Base-by-base conservation (phyloP, 2,329 filamentous ascomycete species). In the Kalmusia sp. region DNA sequence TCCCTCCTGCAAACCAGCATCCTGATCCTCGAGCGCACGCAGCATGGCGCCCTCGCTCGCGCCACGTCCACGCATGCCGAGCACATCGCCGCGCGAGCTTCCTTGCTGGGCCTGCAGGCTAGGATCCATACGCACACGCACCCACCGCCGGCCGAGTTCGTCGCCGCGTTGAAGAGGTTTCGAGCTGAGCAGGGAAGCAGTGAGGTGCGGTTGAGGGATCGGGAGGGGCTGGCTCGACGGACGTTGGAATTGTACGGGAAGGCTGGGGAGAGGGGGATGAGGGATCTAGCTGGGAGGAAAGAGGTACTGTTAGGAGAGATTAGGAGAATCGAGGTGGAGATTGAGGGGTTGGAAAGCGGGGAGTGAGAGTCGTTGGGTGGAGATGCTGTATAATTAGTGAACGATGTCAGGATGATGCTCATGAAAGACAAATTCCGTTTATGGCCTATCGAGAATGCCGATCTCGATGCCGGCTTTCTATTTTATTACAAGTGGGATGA, bases 11-110 rank as follows among this genome's bases (percentile, higher is more conserved):
- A 73, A 35, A 62, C 67, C n/a, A 62, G 65, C 33, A 77, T 82
- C 43, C 70, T 69, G 14, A 70, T 75, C 28, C 71, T 81, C 6
- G 79, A 82, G 60, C 79, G 80, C 55, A 78, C 73, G 0, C 74
- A 79, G 30, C 77, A 81, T 57, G 79, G 79, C 43, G 67, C 73
- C 3, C 62, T 80, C 0, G 66, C 78, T 1, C 70, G 79, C 1
- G 66, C 69, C 35, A 71, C 72, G 2, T 74, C 75, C 50, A 72
- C 78, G 0, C 71, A 75, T 46, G 76, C 78, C 0, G 78, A 80
- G 31, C 74, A 76, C 34, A 61, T 80, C 0, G 71, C 72, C 7
- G 63, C 69, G 1, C 75, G 78, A 14, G 77, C 78, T 8, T 71
- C 71, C 19, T 70, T 76, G 14, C 70, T 81, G 55, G 69, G 71